Conservation (phyloP, 176 grass and related monocot genomes). For the Areca catechu region DNA sequence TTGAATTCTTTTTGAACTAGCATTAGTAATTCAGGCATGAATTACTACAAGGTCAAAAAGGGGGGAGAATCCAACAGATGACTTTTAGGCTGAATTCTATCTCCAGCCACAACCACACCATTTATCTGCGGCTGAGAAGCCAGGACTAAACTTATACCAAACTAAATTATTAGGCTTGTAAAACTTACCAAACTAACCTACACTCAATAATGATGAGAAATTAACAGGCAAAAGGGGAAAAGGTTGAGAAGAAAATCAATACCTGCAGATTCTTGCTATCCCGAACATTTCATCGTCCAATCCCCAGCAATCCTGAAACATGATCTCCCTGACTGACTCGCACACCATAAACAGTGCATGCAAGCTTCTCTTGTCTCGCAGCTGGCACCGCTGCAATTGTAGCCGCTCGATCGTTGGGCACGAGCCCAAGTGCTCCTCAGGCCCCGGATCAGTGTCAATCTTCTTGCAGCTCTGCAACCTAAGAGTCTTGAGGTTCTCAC, state of each 20-base stretch:
- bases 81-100: too few species aligned
- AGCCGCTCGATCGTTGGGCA: conserved; percentile 77
- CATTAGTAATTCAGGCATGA: too few species aligned
- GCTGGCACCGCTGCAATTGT: conserved; percentile 70
- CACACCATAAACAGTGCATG: conserved; percentile 75
- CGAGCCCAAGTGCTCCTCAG: conserved; percentile 62
- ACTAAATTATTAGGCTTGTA: neutral
- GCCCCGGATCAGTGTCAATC: conserved; percentile 75
- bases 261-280: conserved; percentile 63
- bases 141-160: too few species aligned
- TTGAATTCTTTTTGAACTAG: too few species aligned
- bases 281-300: conserved; percentile 80
- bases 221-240: too few species aligned
- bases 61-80: too few species aligned
- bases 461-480: conserved; percentile 48
- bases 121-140: too few species aligned
- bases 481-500: conserved; percentile 84
- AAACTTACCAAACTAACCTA: too few species aligned
- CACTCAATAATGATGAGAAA: too few species aligned
- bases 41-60: too few species aligned
- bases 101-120: too few species aligned
- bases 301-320: conserved; percentile 86
- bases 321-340: conserved; percentile 60
- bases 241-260: neutral
- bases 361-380: conserved; percentile 47